Conservation (phyloP, 2,329 filamentous ascomycete genomes). For the Xylariaceae sp. region DNA sequence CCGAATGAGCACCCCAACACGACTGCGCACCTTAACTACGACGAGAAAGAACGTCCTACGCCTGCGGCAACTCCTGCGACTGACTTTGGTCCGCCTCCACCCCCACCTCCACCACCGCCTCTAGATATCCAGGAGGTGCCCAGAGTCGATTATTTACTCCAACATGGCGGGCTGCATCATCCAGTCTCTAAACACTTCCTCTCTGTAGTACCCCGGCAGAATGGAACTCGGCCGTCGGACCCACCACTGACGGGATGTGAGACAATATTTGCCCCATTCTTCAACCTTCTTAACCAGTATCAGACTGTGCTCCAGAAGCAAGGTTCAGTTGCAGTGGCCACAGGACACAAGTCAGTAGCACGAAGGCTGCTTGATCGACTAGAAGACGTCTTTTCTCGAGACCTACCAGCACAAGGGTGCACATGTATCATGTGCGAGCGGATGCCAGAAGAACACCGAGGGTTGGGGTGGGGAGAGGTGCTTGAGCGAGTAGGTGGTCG, state of each 20-base stretch:
- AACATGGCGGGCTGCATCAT: slow-evolving; percentile 81
- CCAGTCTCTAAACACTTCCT: slow-evolving; percentile 77
- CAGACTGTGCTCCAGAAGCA: slow-evolving; percentile 79
- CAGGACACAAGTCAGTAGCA: slow-evolving; percentile 93
- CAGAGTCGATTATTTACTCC: slow-evolving; percentile 88
- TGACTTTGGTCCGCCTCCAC: slow-evolving; percentile 54
- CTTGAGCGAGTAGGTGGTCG: slow-evolving; percentile 91
- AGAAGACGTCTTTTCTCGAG: slow-evolving; percentile 92
- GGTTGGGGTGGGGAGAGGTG: slow-evolving; percentile 94
- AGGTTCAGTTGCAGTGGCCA: slow-evolving; percentile 92
- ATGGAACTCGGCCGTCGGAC: slow-evolving; percentile 65
- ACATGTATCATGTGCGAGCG: slow-evolving; percentile 81
- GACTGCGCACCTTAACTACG: slow-evolving; percentile 45
- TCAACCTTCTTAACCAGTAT: slow-evolving; percentile 85
- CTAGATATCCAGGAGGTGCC: slow-evolving; percentile 75
- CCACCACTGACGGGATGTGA: slow-evolving; percentile 71
- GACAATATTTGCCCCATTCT: slow-evolving; percentile 81
- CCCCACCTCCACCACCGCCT: slow-evolving; percentile 76
- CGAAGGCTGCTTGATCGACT: slow-evolving; percentile 86
- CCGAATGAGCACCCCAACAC: slow-evolving; percentile 48
- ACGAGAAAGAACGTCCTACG: slow-evolving; percentile 49
- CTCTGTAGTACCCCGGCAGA: slow-evolving; percentile 64
- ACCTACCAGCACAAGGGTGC: slow-evolving; percentile 87
- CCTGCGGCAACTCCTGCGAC: slow-evolving; percentile 51
- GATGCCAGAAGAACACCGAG: slow-evolving; percentile 66